These are phyloP conservation scores for Trifolium repens DNA, from an alignment of 306 rosid species.

Conservation along the genomic window DNA sequence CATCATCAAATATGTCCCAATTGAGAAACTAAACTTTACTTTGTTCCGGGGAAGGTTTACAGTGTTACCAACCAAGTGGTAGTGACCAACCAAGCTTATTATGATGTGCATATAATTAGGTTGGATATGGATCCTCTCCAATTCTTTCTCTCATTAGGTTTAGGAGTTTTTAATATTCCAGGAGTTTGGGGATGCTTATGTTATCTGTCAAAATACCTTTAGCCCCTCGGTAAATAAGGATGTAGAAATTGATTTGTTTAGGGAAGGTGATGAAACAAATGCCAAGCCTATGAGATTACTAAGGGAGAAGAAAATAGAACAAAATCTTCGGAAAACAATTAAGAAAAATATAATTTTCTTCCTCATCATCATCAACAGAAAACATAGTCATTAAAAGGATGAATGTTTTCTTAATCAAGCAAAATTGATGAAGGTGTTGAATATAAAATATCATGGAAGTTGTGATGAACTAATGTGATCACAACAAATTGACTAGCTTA, in stretches of 20 bases:
- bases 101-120: slow-evolving; percentile 31
- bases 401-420: background rate
- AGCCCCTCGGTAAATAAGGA: background rate
- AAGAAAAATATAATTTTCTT: background rate
- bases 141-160: background rate
- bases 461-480: background rate
- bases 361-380: background rate
- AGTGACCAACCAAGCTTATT: slow-evolving; percentile 29
- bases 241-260: slow-evolving; percentile 23
- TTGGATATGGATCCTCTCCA: no score
- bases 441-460: background rate
- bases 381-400: background rate
- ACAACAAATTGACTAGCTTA: background rate
- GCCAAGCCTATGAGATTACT: background rate
- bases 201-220: slow-evolving; percentile 15
- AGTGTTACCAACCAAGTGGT: slow-evolving; percentile 1
- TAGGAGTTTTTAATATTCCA: slow-evolving; percentile 22
- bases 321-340: background rate
- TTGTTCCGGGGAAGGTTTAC: slow-evolving; percentile 11
- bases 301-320: background rate
- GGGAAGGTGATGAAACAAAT: slow-evolving; percentile 8
- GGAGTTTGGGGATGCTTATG: slow-evolving; percentile 1
- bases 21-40: slow-evolving; percentile 26
- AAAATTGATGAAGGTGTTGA: background rate
- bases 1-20: slow-evolving; percentile 21